These are phyloP conservation scores for Aspergillus floridensis DNA, from an alignment of 2,329 filamentous ascomycete genomes.

Conservation along the genomic window DNA sequence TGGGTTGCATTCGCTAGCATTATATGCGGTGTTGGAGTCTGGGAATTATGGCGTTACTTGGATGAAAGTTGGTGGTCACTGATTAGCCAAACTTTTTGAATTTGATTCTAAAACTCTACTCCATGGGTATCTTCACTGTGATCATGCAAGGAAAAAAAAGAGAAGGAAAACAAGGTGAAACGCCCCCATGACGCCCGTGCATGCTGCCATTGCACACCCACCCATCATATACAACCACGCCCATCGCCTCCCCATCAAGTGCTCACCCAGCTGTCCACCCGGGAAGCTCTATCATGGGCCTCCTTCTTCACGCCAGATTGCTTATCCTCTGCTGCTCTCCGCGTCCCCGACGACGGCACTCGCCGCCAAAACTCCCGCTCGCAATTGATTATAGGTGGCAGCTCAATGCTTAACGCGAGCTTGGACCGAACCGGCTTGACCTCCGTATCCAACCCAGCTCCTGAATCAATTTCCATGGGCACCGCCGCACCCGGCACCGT, in stretches of 20 bases:
- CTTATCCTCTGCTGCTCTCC: conserved; percentile 32
- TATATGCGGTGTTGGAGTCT: not conserved
- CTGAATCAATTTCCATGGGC: conserved; percentile 33
- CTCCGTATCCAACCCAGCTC: conserved; percentile 24
- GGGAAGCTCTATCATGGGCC: conserved; percentile 18
- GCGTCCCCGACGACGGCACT: conserved; percentile 39
- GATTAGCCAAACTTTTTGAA: no score
- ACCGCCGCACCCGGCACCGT: conserved; percentile 23
- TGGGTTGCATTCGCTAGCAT: conserved; percentile 10
- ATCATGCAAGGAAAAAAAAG: conserved; percentile 14
- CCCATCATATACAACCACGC: not conserved
- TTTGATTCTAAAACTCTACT: conserved; percentile 14
- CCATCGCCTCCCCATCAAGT: conserved; percentile 15
- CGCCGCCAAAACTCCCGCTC: conserved; percentile 58
- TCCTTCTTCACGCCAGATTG: conserved; percentile 27
- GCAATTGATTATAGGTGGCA: conserved; percentile 58
- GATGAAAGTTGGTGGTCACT: no score
- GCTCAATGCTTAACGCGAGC: conserved; percentile 36
- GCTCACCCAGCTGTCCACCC: conserved; percentile 24
- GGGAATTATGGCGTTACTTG: no score
- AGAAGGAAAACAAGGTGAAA: conserved; percentile 17
- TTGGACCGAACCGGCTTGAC: conserved; percentile 25
- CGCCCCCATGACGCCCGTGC: conserved; percentile 17
- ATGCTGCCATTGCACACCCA: not conserved
- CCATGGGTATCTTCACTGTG: conserved; percentile 36